Conservation (phyloP, 805 yeast genomes). For the Saturnispora sanitii region DNA sequence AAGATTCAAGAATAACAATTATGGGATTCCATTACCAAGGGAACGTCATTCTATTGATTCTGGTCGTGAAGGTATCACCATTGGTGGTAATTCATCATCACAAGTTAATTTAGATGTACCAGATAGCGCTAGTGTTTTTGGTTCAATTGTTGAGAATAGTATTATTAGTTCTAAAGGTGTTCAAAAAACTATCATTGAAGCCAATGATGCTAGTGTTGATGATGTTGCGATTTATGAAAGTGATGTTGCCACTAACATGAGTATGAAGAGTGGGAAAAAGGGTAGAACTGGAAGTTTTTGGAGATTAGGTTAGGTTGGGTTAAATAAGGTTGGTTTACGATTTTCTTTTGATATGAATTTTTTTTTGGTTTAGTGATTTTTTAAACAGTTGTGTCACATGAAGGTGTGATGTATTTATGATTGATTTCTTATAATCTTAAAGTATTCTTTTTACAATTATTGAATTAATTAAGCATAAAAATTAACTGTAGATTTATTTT, state of each 20-base stretch:
- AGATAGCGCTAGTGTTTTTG: constrained; percentile 15
- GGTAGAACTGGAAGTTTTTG: constrained; percentile 6
- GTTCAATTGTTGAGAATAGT: constrained; percentile 52
- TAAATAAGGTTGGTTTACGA: no score
- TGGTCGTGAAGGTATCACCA: no score
- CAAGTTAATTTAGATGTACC: constrained; percentile 3
- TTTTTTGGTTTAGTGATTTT: no score
- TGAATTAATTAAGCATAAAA: no score
- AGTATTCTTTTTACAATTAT: no score
- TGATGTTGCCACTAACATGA: constrained; percentile 4
- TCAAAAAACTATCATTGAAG: constrained; percentile 75
- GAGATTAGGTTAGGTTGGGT: not conserved
- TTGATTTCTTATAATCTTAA: no score
- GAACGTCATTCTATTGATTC: no score
- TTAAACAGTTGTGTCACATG: no score
- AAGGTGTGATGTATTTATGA: no score
- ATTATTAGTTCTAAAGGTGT: constrained; percentile 79
- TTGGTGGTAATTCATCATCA: not conserved
- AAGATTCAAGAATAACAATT: constrained; percentile 8
- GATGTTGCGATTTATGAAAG: not conserved
- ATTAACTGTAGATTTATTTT: no score
- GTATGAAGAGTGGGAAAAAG: constrained; percentile 5
- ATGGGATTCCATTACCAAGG: constrained; percentile 15
- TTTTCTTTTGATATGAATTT: no score
- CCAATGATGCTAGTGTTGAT: constrained; percentile 27